Base-by-base conservation (phyloP, 2,329 filamentous ascomycete genomes). In the Paecilomyces dactylethromorphus region DNA sequence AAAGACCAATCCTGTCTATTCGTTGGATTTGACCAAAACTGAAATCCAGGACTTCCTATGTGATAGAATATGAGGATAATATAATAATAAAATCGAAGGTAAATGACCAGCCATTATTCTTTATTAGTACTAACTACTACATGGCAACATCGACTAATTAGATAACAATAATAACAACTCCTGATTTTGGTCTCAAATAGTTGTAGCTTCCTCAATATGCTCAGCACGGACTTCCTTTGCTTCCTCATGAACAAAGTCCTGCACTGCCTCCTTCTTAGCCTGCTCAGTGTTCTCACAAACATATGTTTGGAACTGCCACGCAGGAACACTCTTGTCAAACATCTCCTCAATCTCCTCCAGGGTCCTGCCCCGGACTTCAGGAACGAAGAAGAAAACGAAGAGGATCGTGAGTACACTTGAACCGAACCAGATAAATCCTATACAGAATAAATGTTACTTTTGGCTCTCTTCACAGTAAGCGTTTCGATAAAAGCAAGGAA, bases 351-450 rank as follows among this genome's bases (percentile, higher is more conserved):
- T 56, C 50, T 69, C 68, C 51, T 71, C 68, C 18, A 71, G 60
- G 8, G 67, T 68, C 3, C 66, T 64, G 2, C 64, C 65, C 32
- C 65, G 66, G 0, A 68, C 70, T 56, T 70, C 68, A 2, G 68
- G 70, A 60, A 72, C 66, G 56, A 61, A 69, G 32, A 68, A 62
- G 53, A 61, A 61, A 11, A 64, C 69, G 61, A 77, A 76, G 2
- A 73, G 31, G 10, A 69, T 68, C 3, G 72, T 60, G 10, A 75
- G 60, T 10, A 68, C 54, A 53, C 76, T 77, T 2, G 71, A 71
- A 5, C 65, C 71, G 50, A 76, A 76, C 76, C 75, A 78, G 50
- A 78, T 76, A 52, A 75, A 77, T 0, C 69, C 68, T 35, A 35
- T 35, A 35, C n/a, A n/a, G n/a, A n/a, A n/a, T n/a, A 35, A 13